Percentiles rank a stretch among this genome's conserved stretches.
Evolutionary conservation across 805 yeast species (phyloP).

Genomic region (Vanderwaltozyma polyspora): DNA sequence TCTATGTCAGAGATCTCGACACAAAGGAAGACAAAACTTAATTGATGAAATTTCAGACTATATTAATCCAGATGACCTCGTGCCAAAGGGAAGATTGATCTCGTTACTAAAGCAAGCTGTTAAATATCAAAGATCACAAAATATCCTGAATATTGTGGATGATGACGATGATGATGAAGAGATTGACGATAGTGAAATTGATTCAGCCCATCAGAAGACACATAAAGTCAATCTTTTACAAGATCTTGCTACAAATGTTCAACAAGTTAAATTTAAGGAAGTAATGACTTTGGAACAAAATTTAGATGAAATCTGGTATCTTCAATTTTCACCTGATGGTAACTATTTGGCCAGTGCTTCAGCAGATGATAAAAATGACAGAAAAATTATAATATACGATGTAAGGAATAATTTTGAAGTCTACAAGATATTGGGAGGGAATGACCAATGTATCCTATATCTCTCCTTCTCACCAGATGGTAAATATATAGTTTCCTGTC

Average conservation of each 20-base stretch:
- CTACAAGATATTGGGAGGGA: constrained; percentile 32
- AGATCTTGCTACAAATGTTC: constrained; percentile 7
- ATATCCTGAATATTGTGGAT: constrained; percentile 28
- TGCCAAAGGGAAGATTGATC: constrained; percentile 42
- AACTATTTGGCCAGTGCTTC: constrained; percentile 67
- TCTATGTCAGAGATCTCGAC: constrained; percentile 26
- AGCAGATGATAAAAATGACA: constrained; percentile 36
- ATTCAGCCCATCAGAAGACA: constrained; percentile 2
- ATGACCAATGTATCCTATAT: constrained; percentile 46
- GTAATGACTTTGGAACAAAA: constrained; percentile 32
- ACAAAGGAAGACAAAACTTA: constrained; percentile 31
- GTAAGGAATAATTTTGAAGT: constrained; percentile 36
- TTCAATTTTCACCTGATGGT: constrained; percentile 70
- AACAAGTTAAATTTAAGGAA: constrained; percentile 8
- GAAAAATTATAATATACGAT: constrained; percentile 53
- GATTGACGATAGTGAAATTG: constrained; percentile 8
- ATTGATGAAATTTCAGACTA: constrained; percentile 33
- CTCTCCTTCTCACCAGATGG: constrained; percentile 73
- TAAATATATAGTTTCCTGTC: constrained; percentile 52
- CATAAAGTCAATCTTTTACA: constrained; percentile 8
- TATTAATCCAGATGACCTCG: constrained; percentile 42
- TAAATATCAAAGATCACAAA: constrained; percentile 32
- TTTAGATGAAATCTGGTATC: constrained; percentile 73
- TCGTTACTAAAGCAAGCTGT: constrained; percentile 42
- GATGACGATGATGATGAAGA: constrained; percentile 8